Percentiles rank a stretch among this genome's conserved stretches.
These are phyloP conservation scores for Medicago lupulina DNA, from an alignment of 306 rosid species.

Conservation along the genomic window DNA sequence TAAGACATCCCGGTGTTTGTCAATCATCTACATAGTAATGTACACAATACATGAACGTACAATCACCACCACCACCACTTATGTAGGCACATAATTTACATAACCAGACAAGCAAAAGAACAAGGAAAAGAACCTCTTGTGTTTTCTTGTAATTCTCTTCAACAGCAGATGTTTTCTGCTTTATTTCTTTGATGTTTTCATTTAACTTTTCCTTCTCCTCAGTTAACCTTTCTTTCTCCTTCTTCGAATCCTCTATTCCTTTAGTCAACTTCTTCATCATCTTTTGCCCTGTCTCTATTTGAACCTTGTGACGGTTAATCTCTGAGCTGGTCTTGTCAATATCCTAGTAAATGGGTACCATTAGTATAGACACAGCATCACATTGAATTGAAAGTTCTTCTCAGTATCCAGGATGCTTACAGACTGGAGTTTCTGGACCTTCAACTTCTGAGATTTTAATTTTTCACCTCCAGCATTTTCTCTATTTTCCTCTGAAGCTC, in stretches of 20 bases:
- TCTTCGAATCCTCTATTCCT: conserved; percentile 82
- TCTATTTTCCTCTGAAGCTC: conserved; percentile 84
- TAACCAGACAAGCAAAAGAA: conserved; percentile 9
- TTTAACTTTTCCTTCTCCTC: conserved; percentile 69
- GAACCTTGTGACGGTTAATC: conserved; percentile 89
- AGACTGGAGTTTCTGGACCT: conserved; percentile 83
- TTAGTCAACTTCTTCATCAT: conserved; percentile 80
- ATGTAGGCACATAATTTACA: conserved; percentile 23
- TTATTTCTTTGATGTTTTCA: conserved; percentile 73
- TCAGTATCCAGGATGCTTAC: conserved; percentile 57
- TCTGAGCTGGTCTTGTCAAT: conserved; percentile 81
- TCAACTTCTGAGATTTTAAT: conserved; percentile 76
- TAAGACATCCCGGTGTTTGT: conserved; percentile 65
- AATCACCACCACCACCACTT: background rate
- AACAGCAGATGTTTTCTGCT: conserved; percentile 78
- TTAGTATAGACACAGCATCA: conserved; percentile 44
- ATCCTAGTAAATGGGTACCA: conserved; percentile 61
- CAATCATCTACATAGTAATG: conserved; percentile 62
- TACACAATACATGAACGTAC: conserved; percentile 30
- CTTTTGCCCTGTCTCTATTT: conserved; percentile 85
- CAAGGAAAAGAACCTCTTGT: conserved; percentile 64
- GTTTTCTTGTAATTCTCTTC: conserved; percentile 70
- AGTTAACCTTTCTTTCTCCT: conserved; percentile 70
- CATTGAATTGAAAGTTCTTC: conserved; percentile 35
- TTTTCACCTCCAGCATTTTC: conserved; percentile 94